Percentiles rank a stretch among this genome's conserved stretches.
Conservation (phyloP, 2,329 filamentous ascomycete species). For the Botrytis squamosa region DNA sequence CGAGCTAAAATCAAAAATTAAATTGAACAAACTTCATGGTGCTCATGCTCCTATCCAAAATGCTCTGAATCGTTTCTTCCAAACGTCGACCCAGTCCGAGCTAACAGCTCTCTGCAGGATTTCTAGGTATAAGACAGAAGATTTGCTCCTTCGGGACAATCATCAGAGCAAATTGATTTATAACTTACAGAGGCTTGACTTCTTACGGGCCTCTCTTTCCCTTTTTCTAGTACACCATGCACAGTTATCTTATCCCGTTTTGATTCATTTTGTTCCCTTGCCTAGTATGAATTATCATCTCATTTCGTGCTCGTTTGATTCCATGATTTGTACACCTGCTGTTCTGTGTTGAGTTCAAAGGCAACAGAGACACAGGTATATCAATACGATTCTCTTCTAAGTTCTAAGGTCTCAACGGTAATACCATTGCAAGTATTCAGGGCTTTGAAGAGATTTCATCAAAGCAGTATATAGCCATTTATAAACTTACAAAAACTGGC, state of each 20-base stretch:
- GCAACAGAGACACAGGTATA: not conserved
- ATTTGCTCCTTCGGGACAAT: not conserved
- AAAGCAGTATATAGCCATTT: not conserved
- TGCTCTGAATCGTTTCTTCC: not conserved
- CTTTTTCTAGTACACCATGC: not conserved
- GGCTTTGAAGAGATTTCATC: too few relatives aligned
- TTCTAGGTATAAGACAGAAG: not conserved
- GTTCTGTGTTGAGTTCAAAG: not conserved
- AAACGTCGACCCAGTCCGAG: not conserved
- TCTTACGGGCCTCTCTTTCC: too few relatives aligned
- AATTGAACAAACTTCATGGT: not conserved
- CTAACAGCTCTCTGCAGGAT: not conserved
- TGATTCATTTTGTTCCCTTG: not conserved
- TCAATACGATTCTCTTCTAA: too few relatives aligned
- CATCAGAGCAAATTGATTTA: not conserved
- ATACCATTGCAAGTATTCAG: not conserved
- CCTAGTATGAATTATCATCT: not conserved
- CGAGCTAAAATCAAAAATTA: not conserved
- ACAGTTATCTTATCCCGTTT: not conserved
- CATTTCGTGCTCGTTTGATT: not conserved
- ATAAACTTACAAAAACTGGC: not conserved
- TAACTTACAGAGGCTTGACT: not conserved
- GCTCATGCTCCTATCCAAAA: not conserved
- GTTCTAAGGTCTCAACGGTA: not conserved
- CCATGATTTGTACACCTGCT: too few relatives aligned